Evolutionary conservation across 176 grass and related monocot genomes (phyloP).

Genomic region (Guadua angustifolia): DNA sequence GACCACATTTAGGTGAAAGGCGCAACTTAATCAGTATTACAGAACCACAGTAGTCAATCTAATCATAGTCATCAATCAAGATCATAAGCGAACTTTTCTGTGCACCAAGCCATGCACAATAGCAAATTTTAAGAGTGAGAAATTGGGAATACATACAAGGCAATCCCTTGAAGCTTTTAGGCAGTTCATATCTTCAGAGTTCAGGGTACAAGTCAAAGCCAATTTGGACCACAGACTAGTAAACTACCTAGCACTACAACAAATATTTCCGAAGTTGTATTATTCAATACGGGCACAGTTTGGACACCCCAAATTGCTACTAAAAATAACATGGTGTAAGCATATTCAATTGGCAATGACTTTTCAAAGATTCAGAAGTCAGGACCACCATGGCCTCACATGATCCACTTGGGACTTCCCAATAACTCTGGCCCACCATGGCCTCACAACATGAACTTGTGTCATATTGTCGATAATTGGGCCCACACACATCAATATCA

Average conservation of each 20-base stretch:
- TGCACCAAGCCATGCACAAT: not conserved
- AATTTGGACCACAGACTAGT: constrained; percentile 1
- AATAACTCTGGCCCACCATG: not conserved
- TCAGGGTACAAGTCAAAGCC: not conserved
- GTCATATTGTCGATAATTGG: not conserved
- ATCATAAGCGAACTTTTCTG: constrained; percentile 4
- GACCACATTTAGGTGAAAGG: not conserved
- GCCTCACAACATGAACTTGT: not conserved
- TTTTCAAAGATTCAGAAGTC: not conserved
- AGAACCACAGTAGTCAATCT: not conserved
- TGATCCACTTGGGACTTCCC: not conserved
- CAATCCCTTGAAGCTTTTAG: constrained; percentile 1
- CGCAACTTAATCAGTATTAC: not conserved
- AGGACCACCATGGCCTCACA: not conserved
- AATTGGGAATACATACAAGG: constrained; percentile 6
- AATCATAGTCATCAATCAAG: not conserved
- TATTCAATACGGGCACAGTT: constrained; percentile 1
- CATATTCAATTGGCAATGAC: constrained; percentile 17
- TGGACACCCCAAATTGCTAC: not conserved
- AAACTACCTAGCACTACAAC: not conserved
- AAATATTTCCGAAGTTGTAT: not conserved
- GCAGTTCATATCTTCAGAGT: constrained; percentile 11
- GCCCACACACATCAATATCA: not conserved
- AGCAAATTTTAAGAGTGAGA: not conserved
- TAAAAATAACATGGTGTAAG: not conserved